phyloP scores from a whole-genome alignment of 2,329 filamentous ascomycete genomes.

The Orbilia ellipsospora region DNA sequence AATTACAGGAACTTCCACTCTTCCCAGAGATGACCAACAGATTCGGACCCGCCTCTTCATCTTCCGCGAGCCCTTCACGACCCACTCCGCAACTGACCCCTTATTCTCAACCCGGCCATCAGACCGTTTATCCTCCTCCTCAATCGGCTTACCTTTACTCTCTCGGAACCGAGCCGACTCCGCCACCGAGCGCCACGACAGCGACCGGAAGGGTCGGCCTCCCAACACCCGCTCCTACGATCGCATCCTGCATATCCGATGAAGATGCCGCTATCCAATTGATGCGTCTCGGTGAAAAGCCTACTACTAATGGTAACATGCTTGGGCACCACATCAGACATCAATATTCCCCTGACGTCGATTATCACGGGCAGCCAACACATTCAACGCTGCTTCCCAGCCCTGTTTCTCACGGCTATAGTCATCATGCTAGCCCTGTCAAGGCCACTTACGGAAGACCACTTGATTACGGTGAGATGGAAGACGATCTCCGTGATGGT shows the following conservation, averaged over 20 bases:
- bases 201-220: slow-evolving; percentile 70
- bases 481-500: slow-evolving; percentile 64
- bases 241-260: slow-evolving; percentile 95
- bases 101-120: slow-evolving; percentile 51
- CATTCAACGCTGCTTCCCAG: slow-evolving; percentile 30
- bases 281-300: slow-evolving; percentile 85
- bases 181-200: slow-evolving; percentile 63
- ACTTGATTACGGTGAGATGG: slow-evolving; percentile 72
- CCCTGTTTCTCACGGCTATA: slow-evolving; percentile 53
- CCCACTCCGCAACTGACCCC: slow-evolving; percentile 54
- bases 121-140: slow-evolving; percentile 40
- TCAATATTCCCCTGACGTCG: slow-evolving; percentile 72
- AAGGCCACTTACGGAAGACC: slow-evolving; percentile 70
- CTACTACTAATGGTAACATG: slow-evolving; percentile 45
- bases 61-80: slow-evolving; percentile 62
- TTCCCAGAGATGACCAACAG: slow-evolving; percentile 66
- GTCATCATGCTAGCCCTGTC: slow-evolving; percentile 67
- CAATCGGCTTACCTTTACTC: slow-evolving; percentile 54
- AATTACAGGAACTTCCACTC: slow-evolving; percentile 83
- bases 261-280: slow-evolving; percentile 97
- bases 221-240: slow-evolving; percentile 95
- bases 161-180: slow-evolving; percentile 50
- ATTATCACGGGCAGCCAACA: slow-evolving; percentile 73
- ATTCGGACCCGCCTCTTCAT: slow-evolving; percentile 64
- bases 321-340: slow-evolving; percentile 35